phyloP scores from a whole-genome alignment of 2,329 filamentous ascomycete genomes.

The Clonostachys solani region DNA sequence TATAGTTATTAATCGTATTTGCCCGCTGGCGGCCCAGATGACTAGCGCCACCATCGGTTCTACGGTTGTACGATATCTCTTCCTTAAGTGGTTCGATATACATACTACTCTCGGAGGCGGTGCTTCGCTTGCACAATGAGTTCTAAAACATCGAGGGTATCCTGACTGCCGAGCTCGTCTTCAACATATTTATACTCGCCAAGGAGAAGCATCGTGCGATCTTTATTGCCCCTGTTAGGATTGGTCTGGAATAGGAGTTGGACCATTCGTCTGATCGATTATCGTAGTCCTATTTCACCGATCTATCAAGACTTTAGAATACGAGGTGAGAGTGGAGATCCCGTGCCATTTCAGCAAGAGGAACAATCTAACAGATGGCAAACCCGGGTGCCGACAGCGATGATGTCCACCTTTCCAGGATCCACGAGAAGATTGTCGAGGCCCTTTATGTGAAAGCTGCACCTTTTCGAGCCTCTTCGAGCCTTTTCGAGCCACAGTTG shows the following conservation, averaged over 20 bases:
- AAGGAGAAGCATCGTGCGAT: slow-evolving; percentile 43
- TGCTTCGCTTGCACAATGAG: slow-evolving; percentile 35
- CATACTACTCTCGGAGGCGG: slow-evolving; percentile 32
- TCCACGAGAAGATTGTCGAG: slow-evolving; percentile 29
- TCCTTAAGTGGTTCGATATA: slow-evolving; percentile 36
- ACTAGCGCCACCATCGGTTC: slow-evolving; percentile 38
- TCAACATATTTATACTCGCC: slow-evolving; percentile 47
- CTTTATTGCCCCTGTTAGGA: slow-evolving; percentile 42
- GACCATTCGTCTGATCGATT: slow-evolving; percentile 23
- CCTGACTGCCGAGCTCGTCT: slow-evolving; percentile 40
- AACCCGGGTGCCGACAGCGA: slow-evolving; percentile 42
- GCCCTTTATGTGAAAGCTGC: not conserved
- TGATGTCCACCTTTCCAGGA: slow-evolving; percentile 32
- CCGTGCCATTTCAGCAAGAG: not conserved
- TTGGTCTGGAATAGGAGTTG: slow-evolving; percentile 30
- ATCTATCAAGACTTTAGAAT: slow-evolving; percentile 33
- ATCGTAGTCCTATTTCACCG: slow-evolving; percentile 28
- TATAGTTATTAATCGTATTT: slow-evolving; percentile 32
- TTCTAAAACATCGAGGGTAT: slow-evolving; percentile 46
- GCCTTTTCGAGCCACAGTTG: too few species aligned
- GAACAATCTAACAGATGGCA: slow-evolving; percentile 24
- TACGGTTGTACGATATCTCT: slow-evolving; percentile 33
- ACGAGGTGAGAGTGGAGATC: slow-evolving; percentile 16
- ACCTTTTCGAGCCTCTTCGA: too few species aligned
- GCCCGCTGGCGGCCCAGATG: slow-evolving; percentile 47